phyloP scores from a whole-genome alignment of 2,329 filamentous ascomycete genomes.

The Claviceps purpurea region DNA sequence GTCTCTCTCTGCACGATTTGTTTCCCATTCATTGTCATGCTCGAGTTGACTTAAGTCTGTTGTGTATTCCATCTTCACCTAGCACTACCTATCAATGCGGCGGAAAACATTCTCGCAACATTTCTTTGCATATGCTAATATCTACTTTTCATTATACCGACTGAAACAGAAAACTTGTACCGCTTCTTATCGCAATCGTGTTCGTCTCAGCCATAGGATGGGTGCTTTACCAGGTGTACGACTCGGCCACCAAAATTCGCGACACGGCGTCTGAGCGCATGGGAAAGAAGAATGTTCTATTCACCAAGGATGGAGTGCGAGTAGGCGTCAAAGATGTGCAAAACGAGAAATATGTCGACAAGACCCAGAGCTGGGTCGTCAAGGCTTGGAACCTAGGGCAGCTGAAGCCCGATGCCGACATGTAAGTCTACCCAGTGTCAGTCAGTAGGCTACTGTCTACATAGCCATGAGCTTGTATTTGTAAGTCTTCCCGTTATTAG shows the following conservation, averaged over 20 bases:
- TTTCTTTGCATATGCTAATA: background rate
- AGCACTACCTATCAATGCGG: background rate
- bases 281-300: constrained; percentile 61
- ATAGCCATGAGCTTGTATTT: background rate
- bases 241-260: constrained; percentile 52
- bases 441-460: background rate
- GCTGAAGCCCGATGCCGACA: constrained; percentile 9
- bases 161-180: constrained; percentile 42
- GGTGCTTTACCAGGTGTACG: constrained; percentile 60
- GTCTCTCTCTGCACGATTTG: background rate
- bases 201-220: constrained; percentile 45
- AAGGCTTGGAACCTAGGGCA: constrained; percentile 50
- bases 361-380: constrained; percentile 55
- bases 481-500: too few species aligned
- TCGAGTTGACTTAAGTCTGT: background rate
- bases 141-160: background rate
- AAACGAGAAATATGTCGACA: constrained; percentile 59
- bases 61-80: background rate
- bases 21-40: background rate
- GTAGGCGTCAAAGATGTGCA: constrained; percentile 58
- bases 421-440: constrained; percentile 8
- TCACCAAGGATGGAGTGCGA: constrained; percentile 61
- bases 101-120: background rate
- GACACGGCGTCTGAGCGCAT: constrained; percentile 54
- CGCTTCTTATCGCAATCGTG: constrained; percentile 49